Evolutionary conservation across 2,329 filamentous ascomycete species (phyloP).

Genomic region (Colletotrichum incanum): DNA sequence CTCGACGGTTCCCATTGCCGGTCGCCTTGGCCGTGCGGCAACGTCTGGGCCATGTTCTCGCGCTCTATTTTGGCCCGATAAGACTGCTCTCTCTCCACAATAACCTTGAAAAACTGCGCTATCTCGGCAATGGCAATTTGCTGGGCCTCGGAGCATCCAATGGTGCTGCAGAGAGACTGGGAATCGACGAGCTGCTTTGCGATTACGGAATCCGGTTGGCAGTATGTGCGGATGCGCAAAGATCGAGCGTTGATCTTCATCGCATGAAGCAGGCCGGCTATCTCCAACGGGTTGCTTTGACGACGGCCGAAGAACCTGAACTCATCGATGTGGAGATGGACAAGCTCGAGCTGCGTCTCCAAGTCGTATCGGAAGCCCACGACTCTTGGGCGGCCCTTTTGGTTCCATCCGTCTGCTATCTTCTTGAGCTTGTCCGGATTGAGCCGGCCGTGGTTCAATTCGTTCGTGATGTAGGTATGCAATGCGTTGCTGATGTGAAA

Average conservation of each 20-base stretch:
- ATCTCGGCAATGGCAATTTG: constrained; percentile 66
- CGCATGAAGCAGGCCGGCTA: constrained; percentile 65
- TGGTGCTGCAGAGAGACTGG: constrained; percentile 65
- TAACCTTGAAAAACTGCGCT: constrained; percentile 68
- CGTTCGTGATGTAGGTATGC: constrained; percentile 66
- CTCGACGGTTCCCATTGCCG: constrained; percentile 33
- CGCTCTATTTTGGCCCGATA: constrained; percentile 47
- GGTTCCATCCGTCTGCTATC: constrained; percentile 66
- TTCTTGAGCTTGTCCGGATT: constrained; percentile 66
- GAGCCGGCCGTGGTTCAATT: constrained; percentile 70
- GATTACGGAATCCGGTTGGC: constrained; percentile 71
- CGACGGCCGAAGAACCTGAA: constrained; percentile 70
- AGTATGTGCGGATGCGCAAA: constrained; percentile 70
- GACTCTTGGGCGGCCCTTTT: constrained; percentile 68
- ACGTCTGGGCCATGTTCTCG: constrained; percentile 36
- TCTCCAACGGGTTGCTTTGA: constrained; percentile 59
- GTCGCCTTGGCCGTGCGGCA: constrained; percentile 25
- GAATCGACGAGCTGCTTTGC: constrained; percentile 71
- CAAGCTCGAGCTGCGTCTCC: constrained; percentile 72
- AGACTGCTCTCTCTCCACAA: constrained; percentile 63
- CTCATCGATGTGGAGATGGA: constrained; percentile 64
- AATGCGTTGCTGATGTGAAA: constrained; percentile 67
- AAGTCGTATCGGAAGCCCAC: constrained; percentile 72
- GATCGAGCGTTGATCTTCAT: constrained; percentile 68
- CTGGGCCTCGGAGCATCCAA: constrained; percentile 61